A percentile compares a stretch with the other conserved stretches of the same genome.
Conservation (phyloP, 495 filamentous ascomycete genomes). For the Annulohypoxylon nitens region DNA sequence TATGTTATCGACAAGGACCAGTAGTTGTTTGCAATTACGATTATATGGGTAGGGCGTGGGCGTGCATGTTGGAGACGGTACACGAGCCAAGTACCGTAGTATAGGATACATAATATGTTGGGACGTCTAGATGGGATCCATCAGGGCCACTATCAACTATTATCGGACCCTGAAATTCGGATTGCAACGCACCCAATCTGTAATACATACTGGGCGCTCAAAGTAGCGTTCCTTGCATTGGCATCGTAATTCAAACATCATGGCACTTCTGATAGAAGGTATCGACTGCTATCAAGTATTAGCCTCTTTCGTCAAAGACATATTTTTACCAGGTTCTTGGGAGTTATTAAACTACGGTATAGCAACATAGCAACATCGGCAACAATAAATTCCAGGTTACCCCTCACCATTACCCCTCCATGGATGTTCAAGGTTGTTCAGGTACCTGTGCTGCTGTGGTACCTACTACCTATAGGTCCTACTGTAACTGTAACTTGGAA, state of each 20-base stretch:
- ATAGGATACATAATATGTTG: neutral
- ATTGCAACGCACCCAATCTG: constrained; percentile 21
- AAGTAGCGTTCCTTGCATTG: constrained; percentile 4
- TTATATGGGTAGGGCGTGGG: neutral
- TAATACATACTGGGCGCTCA: neutral
- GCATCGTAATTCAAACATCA: neutral
- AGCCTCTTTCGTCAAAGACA: neutral
- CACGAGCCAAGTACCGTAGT: neutral
- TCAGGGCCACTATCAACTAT: neutral
- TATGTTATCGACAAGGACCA: neutral
- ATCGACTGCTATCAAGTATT: constrained; percentile 1
- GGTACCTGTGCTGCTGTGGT: too few species aligned
- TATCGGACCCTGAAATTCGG: constrained; percentile 29
- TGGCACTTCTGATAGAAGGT: neutral
- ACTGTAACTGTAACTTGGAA: constrained; percentile 24
- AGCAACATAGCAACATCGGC: neutral
- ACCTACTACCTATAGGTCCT: constrained; percentile 1
- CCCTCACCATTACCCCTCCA: constrained; percentile 42
- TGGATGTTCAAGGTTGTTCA: too few species aligned
- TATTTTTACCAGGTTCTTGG: constrained; percentile 29
- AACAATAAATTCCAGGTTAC: constrained; percentile 11
- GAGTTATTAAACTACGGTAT: neutral
- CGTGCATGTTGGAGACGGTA: constrained; percentile 2
- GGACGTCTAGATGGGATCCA: neutral
- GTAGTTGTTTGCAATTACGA: neutral